Base-by-base conservation (phyloP, 2,329 filamentous ascomycete species). In the Colletotrichum higginsianum region DNA sequence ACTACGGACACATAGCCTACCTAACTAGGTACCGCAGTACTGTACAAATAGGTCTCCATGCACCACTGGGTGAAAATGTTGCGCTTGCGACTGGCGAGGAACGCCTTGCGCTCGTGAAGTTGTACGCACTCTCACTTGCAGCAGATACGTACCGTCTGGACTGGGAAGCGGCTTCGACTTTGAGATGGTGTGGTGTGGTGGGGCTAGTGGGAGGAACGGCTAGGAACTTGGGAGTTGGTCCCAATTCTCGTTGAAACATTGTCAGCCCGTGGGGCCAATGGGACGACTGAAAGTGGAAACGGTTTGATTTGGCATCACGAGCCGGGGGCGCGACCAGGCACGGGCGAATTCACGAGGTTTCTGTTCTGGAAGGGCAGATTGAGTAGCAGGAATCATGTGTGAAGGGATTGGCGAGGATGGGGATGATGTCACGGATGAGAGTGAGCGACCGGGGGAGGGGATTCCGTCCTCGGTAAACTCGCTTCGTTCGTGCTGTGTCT, bases 211-310 rank as follows among this genome's bases (percentile, higher is more conserved):
- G 56, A 71, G 42, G 67, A 67, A 71, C 67, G 23, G 60, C 21
- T 21, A 62, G n/a, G 30, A 40, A 52, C 60, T 66, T 49, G 68
- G 50, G 52, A 46, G 52, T 50, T 71, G 63, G 67, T 57, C 57
- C 64, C 64, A 71, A 67, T 67, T 71, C 69, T 63, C 21, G 53
- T 72, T 72, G 66, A 72, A 72, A 72, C 69, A 72, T 47, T 64
- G 69, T 58, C 58, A 68, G 46, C 58, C 38, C 23, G 16, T 38
- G 21, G 52, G 46, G 52, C 69, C 69, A 72, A 72, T 72, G 58
- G 50, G 53, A 47, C 38, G 38, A 12, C n/a, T 18, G n/a, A 21
- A 53, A 46, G 69, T 72, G 69, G 66, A 61, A 72, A 72, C 66
- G 58, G 69, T 69, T 72, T 72, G 53, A 72, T 72, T 72, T 66